Evolutionary conservation across 306 rosid genomes (phyloP), one percentile per base, ranked within the genome.

Genomic region (Clitoria ternatea): DNA sequence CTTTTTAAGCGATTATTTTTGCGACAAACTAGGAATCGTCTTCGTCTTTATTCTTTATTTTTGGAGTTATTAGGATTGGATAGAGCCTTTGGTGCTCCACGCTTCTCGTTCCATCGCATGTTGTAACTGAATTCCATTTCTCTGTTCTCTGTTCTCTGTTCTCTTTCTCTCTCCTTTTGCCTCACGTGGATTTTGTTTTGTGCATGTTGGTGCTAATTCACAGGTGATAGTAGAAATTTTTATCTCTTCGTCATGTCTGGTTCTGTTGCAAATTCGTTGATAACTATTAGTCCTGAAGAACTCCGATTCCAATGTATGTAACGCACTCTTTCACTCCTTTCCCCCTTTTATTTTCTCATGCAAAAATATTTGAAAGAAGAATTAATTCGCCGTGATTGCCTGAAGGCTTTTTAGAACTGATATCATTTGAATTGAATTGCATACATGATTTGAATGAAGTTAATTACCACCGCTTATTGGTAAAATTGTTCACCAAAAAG

Each of bases 271-370:
- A 89, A 80, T 81, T 82, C 80, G 20, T 49, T 89, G 66, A 74
- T 92, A 74, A 68, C 88, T 24, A 81, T 87, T 30, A 53, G 63
- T 45, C 95, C 96, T 11, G 85, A 86, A 10, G 96, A 92, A 73
- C 90, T 92, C 70, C 84, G 76, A 55, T 89, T 92, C 79, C 87
- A 71, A 64, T 81, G 98, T 92, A 85, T 32, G 81, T 69, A 14
- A 80, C 36, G 56, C 66, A 13, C 9, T 8, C 3, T 9, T 6
- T 39, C 36, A 0, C 52, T 45, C 36, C 3, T 61, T 26, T 26
- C 1, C 20, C 2, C 3, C 1, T 11, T 49, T 53, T 30, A 4
- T 32, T 35, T 3, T 55, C 37, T 14, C 23, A 5, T 27, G 40
- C 64, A 11, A 40, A 55, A 15, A 37, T 69, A 50, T 20, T 50